phyloP scores from a whole-genome alignment of 768 basidiomycete genomes.

The Gloeostereum incarnatum region DNA sequence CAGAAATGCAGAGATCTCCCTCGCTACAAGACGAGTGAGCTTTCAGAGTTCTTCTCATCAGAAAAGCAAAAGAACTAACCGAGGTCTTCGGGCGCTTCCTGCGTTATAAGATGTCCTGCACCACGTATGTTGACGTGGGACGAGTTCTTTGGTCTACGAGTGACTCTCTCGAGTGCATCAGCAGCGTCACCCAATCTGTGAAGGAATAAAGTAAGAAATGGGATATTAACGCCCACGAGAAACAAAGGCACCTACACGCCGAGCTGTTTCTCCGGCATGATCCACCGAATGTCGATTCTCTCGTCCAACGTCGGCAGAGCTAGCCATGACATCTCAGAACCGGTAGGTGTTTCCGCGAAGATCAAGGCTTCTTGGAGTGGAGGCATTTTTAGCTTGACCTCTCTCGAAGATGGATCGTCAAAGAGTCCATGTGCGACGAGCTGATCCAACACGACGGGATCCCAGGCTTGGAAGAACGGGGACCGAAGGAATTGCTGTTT shows the following conservation, averaged over 20 bases:
- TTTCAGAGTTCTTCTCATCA: too few species aligned
- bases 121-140: conserved; percentile 17
- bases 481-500: not conserved
- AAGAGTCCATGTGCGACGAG: conserved; percentile 32
- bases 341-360: conserved; percentile 17
- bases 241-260: conserved; percentile 11
- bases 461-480: not conserved
- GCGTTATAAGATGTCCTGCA: conserved; percentile 17
- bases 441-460: conserved; percentile 13
- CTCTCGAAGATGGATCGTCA: too few species aligned
- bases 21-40: too few species aligned
- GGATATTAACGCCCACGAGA: not conserved
- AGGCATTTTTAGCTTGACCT: conserved; percentile 35
- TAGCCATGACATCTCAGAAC: conserved; percentile 16
- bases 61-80: not conserved
- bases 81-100: conserved; percentile 1
- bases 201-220: not conserved
- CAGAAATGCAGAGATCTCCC: too few species aligned
- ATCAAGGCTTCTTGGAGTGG: conserved; percentile 31
- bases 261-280: conserved; percentile 12
- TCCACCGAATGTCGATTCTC: conserved; percentile 17
- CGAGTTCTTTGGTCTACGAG: conserved; percentile 19
- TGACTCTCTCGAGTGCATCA: conserved; percentile 13
- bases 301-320: conserved; percentile 16
- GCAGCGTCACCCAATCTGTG: conserved; percentile 10